Conservation (phyloP, 129 eudicot genomes). For the Chrysanthemum lavandulifolium region DNA sequence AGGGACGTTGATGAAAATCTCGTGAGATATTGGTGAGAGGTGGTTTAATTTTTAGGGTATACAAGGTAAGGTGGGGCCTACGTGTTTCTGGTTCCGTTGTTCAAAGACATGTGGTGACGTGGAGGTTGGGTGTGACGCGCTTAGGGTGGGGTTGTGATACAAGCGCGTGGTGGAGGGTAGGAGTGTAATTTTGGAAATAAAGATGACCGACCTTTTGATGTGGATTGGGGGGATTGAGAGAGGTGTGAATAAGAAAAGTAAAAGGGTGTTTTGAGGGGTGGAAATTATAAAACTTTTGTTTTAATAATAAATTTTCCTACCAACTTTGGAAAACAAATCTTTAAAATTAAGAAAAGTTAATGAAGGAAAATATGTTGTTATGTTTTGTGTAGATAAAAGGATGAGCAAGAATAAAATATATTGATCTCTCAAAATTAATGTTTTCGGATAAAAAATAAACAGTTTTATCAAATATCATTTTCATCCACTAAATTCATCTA, state of each 20-base stretch:
- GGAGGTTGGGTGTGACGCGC: slow-evolving; percentile 37
- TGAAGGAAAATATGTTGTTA: no score
- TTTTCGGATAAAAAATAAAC: no score
- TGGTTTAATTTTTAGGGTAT: slow-evolving; percentile 35
- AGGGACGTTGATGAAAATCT: slow-evolving; percentile 17
- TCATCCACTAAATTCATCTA: no score
- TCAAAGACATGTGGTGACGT: slow-evolving; percentile 30
- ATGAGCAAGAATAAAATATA: no score
- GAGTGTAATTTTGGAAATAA: not conserved
- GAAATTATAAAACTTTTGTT: no score
- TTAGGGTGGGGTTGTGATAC: slow-evolving; percentile 1
- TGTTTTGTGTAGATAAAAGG: no score
- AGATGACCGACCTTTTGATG: slow-evolving; percentile 36
- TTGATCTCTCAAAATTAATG: no score
- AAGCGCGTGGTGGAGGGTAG: slow-evolving; percentile 20
- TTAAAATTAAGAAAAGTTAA: no score
- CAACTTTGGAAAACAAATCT: no score
- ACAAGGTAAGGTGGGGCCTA: slow-evolving; percentile 20
- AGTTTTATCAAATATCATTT: no score
- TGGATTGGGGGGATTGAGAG: slow-evolving; percentile 4
- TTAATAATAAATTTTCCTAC: no score
- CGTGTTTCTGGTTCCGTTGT: slow-evolving; percentile 14
- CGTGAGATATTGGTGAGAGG: slow-evolving; percentile 24
- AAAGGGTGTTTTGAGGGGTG: no score
- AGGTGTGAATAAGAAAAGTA: slow-evolving; percentile 9